Evolutionary conservation across 2,329 filamentous ascomycete genomes (phyloP).

Genomic region (Cladorrhinum sp.): DNA sequence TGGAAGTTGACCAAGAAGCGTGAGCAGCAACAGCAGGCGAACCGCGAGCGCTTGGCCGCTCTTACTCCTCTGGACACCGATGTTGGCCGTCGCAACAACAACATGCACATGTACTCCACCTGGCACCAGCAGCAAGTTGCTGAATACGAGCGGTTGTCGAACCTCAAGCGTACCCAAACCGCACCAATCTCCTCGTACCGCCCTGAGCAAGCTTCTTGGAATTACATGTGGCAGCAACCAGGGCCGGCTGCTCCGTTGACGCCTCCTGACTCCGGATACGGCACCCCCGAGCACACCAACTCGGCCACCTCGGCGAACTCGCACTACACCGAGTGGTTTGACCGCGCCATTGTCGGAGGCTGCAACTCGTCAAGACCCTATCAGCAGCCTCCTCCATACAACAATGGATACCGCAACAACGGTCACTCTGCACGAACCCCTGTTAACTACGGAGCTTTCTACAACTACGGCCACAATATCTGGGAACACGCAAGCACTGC

Average conservation of each 20-base stretch:
- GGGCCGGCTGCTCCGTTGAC: slow-evolving; percentile 42
- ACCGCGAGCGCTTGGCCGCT: slow-evolving; percentile 49
- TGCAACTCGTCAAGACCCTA: slow-evolving; percentile 39
- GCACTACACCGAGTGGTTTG: slow-evolving; percentile 58
- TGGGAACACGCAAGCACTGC: slow-evolving; percentile 50
- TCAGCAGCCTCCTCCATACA: slow-evolving; percentile 37
- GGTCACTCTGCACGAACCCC: slow-evolving; percentile 42
- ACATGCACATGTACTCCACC: slow-evolving; percentile 38
- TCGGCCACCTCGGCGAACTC: slow-evolving; percentile 54
- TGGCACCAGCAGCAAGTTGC: slow-evolving; percentile 55
- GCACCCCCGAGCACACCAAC: slow-evolving; percentile 57
- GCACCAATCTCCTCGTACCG: slow-evolving; percentile 36
- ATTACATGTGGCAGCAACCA: slow-evolving; percentile 35
- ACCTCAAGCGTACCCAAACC: slow-evolving; percentile 40
- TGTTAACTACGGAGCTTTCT: slow-evolving; percentile 41
- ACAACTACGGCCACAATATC: slow-evolving; percentile 44
- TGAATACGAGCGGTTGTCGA: slow-evolving; percentile 47
- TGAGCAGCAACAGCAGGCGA: slow-evolving; percentile 42
- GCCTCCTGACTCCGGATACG: slow-evolving; percentile 60
- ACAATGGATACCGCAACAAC: slow-evolving; percentile 32
- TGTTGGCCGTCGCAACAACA: slow-evolving; percentile 33
- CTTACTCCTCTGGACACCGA: slow-evolving; percentile 49
- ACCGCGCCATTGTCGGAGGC: slow-evolving; percentile 35
- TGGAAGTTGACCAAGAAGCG: slow-evolving; percentile 57
- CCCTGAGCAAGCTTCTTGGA: slow-evolving; percentile 45